phyloP scores from a whole-genome alignment of 2,329 filamentous ascomycete species.

The Epichloe sylvatica region DNA sequence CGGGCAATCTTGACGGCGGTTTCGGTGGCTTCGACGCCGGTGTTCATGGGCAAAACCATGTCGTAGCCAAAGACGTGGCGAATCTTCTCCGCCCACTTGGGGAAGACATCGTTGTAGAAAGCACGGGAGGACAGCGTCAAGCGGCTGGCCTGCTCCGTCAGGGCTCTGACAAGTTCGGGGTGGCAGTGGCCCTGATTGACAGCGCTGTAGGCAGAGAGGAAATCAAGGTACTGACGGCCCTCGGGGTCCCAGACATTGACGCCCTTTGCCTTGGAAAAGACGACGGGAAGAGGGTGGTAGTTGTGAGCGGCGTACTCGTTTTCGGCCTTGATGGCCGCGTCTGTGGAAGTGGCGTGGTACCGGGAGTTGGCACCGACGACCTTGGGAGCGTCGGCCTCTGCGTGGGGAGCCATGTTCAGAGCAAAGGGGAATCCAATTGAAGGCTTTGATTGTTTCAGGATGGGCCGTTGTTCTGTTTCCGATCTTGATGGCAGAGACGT shows the following conservation, averaged over 20 bases:
- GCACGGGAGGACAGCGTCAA: slow-evolving; percentile 86
- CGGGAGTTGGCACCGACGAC: slow-evolving; percentile 21
- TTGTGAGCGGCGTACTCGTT: slow-evolving; percentile 87
- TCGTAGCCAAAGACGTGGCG: slow-evolving; percentile 84
- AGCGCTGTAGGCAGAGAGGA: slow-evolving; percentile 92
- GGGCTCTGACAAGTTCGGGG: slow-evolving; percentile 81
- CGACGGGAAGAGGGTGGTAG: slow-evolving; percentile 92
- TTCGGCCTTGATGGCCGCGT: slow-evolving; percentile 67
- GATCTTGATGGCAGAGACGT: not conserved
- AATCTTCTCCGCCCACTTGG: slow-evolving; percentile 85
- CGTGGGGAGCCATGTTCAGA: slow-evolving; percentile 44
- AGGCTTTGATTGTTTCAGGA: not conserved
- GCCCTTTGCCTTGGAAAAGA: slow-evolving; percentile 75
- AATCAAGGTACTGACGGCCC: slow-evolving; percentile 89
- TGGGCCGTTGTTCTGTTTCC: not conserved
- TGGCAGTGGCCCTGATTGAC: slow-evolving; percentile 98
- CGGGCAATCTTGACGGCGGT: slow-evolving; percentile 90
- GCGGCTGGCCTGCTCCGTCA: slow-evolving; percentile 77
- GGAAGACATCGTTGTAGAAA: slow-evolving; percentile 98
- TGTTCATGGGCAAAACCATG: slow-evolving; percentile 98
- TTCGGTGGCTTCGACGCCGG: slow-evolving; percentile 89
- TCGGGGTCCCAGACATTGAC: slow-evolving; percentile 95
- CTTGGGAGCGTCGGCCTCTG: slow-evolving; percentile 25
- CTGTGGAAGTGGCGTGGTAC: slow-evolving; percentile 66
- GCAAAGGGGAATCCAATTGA: not conserved